Conservation (phyloP, 169 alveolate genomes). For the Plasmodium gonderi region DNA sequence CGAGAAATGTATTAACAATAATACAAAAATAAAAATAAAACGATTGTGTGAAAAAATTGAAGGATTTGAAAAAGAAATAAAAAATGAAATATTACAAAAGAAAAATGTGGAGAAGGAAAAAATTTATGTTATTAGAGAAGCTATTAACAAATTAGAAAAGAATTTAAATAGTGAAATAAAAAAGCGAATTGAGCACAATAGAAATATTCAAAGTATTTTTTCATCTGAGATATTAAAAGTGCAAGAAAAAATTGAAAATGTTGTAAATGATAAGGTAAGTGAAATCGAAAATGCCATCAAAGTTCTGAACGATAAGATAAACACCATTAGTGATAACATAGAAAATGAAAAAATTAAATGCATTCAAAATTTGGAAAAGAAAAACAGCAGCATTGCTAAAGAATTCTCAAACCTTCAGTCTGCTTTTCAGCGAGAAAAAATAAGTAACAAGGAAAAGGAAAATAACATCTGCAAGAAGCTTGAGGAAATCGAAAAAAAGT, state of each 20-base stretch:
- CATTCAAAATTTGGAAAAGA: constrained; percentile 29
- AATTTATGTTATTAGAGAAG: constrained; percentile 65
- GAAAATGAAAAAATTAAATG: constrained; percentile 67
- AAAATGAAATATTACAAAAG: constrained; percentile 55
- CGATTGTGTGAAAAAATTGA: constrained; percentile 70
- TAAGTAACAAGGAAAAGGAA: constrained; percentile 55
- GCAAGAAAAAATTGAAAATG: constrained; percentile 64
- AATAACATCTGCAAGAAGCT: constrained; percentile 49
- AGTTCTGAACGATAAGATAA: constrained; percentile 25
- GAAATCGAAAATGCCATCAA: constrained; percentile 63
- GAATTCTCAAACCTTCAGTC: constrained; percentile 41
- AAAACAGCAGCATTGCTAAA: constrained; percentile 45
- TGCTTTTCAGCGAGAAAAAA: constrained; percentile 43
- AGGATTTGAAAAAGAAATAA: constrained; percentile 72
- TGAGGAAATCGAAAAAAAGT: constrained; percentile 45
- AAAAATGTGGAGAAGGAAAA: constrained; percentile 70
- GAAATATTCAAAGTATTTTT: constrained; percentile 43
- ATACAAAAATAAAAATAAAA: constrained; percentile 58
- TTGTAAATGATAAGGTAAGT: constrained; percentile 37
- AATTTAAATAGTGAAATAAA: constrained; percentile 56
- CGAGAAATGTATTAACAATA: constrained; percentile 51
- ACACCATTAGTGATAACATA: constrained; percentile 37
- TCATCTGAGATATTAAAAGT: constrained; percentile 58
- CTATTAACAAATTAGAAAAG: constrained; percentile 49
- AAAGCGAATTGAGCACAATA: constrained; percentile 63